Conservation (phyloP, 2,329 filamentous ascomycete species). For the Trichoderma polysporum region DNA sequence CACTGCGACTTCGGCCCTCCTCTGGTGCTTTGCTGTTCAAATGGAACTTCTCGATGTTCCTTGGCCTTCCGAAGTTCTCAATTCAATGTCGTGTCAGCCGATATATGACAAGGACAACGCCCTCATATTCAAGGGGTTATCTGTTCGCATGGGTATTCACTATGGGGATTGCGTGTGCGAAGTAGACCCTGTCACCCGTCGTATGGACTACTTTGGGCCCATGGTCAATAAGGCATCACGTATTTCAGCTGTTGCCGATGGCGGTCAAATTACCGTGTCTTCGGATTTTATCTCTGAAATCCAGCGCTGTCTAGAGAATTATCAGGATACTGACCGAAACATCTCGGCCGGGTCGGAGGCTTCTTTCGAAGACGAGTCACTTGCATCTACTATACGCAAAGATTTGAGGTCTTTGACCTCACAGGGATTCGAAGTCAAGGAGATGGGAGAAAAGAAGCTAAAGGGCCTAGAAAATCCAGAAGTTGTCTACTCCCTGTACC, state of each 20-base stretch:
- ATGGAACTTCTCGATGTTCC: conserved; percentile 80
- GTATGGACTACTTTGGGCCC: conserved; percentile 99
- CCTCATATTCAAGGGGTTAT: conserved; percentile 89
- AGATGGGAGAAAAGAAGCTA: conserved; percentile 89
- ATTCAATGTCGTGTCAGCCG: conserved; percentile 80
- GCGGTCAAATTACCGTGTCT: conserved; percentile 94
- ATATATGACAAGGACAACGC: conserved; percentile 80
- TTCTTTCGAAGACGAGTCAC: conserved; percentile 68
- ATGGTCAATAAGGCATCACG: conserved; percentile 98
- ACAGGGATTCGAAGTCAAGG: conserved; percentile 95
- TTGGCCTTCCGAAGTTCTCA: conserved; percentile 92
- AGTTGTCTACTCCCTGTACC: conserved; percentile 92
- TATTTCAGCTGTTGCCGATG: conserved; percentile 91
- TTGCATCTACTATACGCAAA: conserved; percentile 75
- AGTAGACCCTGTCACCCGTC: conserved; percentile 89
- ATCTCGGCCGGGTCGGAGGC: conserved; percentile 68
- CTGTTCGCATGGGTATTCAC: conserved; percentile 96
- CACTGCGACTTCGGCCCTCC: conserved; percentile 86
- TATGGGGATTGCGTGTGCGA: conserved; percentile 95
- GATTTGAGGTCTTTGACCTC: conserved; percentile 84
- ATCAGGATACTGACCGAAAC: conserved; percentile 77
- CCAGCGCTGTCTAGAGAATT: conserved; percentile 83
- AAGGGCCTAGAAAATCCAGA: conserved; percentile 98
- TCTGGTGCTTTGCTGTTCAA: conserved; percentile 97
- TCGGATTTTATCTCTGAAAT: conserved; percentile 97